phyloP scores from a whole-genome alignment of 768 basidiomycete species.

The Suillus tomentosus region DNA sequence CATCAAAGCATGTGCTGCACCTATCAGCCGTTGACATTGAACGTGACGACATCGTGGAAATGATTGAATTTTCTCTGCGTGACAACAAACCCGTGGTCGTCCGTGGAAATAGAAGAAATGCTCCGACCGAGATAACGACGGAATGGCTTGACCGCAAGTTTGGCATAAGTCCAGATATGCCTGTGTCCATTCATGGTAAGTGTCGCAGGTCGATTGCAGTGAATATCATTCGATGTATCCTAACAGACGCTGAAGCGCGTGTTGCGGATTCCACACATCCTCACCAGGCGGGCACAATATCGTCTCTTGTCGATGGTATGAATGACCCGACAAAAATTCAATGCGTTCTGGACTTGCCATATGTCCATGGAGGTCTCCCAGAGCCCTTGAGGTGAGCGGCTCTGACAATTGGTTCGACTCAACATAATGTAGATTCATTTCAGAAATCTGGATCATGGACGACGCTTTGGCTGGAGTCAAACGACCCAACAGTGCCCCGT shows the following conservation, averaged over 20 bases:
- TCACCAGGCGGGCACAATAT: neutral
- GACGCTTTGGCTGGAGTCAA: neutral
- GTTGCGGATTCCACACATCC: neutral
- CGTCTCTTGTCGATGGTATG: neutral
- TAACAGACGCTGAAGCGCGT: neutral
- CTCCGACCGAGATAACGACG: neutral
- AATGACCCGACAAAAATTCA: neutral
- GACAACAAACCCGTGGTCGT: neutral
- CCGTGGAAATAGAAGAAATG: neutral
- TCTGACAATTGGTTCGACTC: neutral
- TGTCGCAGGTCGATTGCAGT: neutral
- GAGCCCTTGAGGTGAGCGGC: neutral
- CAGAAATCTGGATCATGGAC: neutral
- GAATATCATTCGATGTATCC: neutral
- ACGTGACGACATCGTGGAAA: too few relatives aligned
- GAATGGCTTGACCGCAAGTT: neutral
- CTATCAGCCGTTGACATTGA: too few relatives aligned
- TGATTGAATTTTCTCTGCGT: too few relatives aligned
- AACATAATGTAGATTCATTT: fast-evolving
- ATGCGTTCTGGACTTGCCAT: neutral
- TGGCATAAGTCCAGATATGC: neutral
- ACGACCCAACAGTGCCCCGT: neutral
- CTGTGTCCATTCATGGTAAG: neutral
- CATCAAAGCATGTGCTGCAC: too few relatives aligned
- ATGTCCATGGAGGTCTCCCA: neutral